phyloP scores from a whole-genome alignment of 441 rosid species.

The Erodium chrysanthum region DNA sequence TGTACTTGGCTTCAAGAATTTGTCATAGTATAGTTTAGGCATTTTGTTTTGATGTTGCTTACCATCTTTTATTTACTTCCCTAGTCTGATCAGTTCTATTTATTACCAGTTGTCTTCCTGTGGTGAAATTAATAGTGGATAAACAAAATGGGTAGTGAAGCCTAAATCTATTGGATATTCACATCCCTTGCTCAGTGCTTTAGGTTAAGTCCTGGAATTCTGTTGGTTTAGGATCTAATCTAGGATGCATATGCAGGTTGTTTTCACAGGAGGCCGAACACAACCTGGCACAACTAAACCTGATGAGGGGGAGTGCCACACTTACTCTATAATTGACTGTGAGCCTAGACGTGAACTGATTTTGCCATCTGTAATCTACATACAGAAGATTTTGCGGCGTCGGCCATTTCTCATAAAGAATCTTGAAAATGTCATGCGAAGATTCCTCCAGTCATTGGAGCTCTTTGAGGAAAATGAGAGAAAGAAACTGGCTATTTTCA shows the following conservation, averaged over 20 bases:
- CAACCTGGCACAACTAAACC: slow-evolving; percentile 94
- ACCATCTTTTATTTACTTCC: too few species aligned
- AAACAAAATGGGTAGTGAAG: not conserved
- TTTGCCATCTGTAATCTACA: slow-evolving; percentile 75
- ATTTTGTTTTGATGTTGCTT: too few species aligned
- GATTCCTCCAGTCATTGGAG: slow-evolving; percentile 89
- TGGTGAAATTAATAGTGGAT: too few species aligned
- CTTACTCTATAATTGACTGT: slow-evolving; percentile 77
- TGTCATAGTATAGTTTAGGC: too few species aligned
- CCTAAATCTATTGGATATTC: not conserved
- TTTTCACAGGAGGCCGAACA: slow-evolving; percentile 89
- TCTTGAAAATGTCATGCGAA: slow-evolving; percentile 88
- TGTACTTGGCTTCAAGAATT: too few species aligned
- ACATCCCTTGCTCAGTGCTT: not conserved
- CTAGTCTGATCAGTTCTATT: too few species aligned
- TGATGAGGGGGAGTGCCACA: slow-evolving; percentile 94
- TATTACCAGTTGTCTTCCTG: too few species aligned
- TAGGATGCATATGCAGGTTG: slow-evolving; percentile 42
- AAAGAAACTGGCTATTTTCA: slow-evolving; percentile 92
- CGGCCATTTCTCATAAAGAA: slow-evolving; percentile 89
- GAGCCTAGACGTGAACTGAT: slow-evolving; percentile 74
- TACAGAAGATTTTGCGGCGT: slow-evolving; percentile 78
- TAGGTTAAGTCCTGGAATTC: not conserved
- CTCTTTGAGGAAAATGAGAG: slow-evolving; percentile 94
- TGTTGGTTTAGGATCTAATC: not conserved